Evolutionary conservation across 2,329 filamentous ascomycete genomes (phyloP).

Genomic region (Setomelanomma holmii): DNA sequence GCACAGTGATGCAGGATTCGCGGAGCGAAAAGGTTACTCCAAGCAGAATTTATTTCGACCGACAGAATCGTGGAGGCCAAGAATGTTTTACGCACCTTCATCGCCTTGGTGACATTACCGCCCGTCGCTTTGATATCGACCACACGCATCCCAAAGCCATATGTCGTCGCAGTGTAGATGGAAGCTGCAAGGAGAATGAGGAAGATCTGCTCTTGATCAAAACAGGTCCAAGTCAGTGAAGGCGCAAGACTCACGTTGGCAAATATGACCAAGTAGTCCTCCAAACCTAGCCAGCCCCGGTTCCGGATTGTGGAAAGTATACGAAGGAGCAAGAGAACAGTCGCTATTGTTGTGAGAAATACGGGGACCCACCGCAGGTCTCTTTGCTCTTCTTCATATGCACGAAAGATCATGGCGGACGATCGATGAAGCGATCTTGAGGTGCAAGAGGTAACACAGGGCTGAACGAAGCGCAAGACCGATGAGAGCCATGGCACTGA

Average conservation of each 20-base stretch:
- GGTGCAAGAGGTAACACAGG: background rate
- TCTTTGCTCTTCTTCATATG: constrained; percentile 28
- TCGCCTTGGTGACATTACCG: constrained; percentile 20
- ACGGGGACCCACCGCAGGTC: constrained; percentile 32
- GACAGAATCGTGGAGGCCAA: too few species aligned
- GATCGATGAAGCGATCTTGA: background rate
- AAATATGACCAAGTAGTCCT: constrained; percentile 31
- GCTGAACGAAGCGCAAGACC: too few species aligned
- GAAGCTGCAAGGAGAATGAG: constrained; percentile 17
- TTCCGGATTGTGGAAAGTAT: constrained; percentile 26
- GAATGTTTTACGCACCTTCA: constrained; percentile 16
- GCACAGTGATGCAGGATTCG: background rate
- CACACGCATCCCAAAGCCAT: constrained; percentile 29
- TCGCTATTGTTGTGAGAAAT: constrained; percentile 22
- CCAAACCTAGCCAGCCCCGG: constrained; percentile 33
- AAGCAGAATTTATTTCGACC: background rate
- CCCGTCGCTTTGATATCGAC: constrained; percentile 25
- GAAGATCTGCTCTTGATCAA: constrained; percentile 18
- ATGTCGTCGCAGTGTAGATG: constrained; percentile 21
- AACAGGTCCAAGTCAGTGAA: too few species aligned
- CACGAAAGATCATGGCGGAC: constrained; percentile 21
- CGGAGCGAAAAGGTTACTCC: too few species aligned
- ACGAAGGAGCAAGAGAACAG: constrained; percentile 21
- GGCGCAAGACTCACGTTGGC: constrained; percentile 20
- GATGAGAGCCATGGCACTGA: too few species aligned